These are phyloP conservation scores for Gaertneriomyces sp. DNA, from an alignment of 192 early-diverging fungal genomes.

Conservation along the genomic window DNA sequence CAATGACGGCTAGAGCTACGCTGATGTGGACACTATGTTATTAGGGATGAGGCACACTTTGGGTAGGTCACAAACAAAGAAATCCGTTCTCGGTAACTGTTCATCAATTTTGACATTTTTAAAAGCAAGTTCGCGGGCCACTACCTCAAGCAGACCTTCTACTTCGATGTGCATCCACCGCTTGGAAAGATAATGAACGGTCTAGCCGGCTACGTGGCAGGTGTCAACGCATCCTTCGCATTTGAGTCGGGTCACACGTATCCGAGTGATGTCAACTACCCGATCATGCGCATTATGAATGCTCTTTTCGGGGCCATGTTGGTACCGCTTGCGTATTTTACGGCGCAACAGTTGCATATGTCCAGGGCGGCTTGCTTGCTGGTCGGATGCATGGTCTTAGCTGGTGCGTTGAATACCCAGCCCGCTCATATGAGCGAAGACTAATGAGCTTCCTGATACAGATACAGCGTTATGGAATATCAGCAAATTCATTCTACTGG, in stretches of 20 bases:
- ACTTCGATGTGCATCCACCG: conserved; percentile 98
- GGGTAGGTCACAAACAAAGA: conserved; percentile 32
- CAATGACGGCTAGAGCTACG: neutral
- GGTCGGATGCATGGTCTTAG: conserved; percentile 75
- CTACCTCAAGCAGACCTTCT: conserved; percentile 91
- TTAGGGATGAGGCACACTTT: conserved; percentile 63
- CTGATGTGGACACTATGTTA: neutral
- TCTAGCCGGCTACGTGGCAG: conserved; percentile 73
- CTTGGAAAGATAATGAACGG: conserved; percentile 95
- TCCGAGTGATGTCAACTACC: conserved; percentile 77
- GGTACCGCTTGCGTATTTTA: conserved; percentile 88
- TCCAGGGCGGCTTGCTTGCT: conserved; percentile 64
- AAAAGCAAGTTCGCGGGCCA: conserved; percentile 80
- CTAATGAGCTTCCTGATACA: neutral
- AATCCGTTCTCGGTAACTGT: conserved; percentile 4
- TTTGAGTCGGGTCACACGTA: conserved; percentile 80
- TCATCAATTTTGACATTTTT: neutral
- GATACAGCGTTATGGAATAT: conserved; percentile 75
- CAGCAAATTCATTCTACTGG: conserved; percentile 89
- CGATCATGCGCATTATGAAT: conserved; percentile 83
- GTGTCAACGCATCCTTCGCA: conserved; percentile 81
- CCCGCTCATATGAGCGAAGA: conserved; percentile 42
- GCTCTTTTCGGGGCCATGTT: conserved; percentile 84
- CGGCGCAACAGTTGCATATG: conserved; percentile 70
- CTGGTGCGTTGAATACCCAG: neutral